Conservation (phyloP, 2,329 filamentous ascomycete genomes). For the Davidsoniella australis region DNA sequence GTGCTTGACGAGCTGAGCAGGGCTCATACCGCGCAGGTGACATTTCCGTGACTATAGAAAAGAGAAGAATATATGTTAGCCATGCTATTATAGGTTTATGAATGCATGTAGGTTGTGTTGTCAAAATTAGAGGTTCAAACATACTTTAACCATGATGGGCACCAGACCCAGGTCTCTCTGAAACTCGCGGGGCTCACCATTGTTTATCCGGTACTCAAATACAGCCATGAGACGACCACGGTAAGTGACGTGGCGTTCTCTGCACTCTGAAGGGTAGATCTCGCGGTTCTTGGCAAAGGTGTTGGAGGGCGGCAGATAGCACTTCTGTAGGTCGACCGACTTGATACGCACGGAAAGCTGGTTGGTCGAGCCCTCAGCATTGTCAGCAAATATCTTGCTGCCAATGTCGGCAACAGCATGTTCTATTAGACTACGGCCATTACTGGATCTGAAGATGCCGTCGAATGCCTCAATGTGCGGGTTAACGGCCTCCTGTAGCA, state of each 20-base stretch:
- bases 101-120: background rate
- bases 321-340: conserved; percentile 68
- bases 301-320: conserved; percentile 62
- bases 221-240: conserved; percentile 69
- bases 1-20: conserved; percentile 61
- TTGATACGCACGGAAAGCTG: conserved; percentile 61
- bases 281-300: conserved; percentile 72
- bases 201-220: conserved; percentile 74
- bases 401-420: conserved; percentile 79
- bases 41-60: conserved; percentile 62
- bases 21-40: conserved; percentile 73
- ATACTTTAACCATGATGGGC: conserved; percentile 82
- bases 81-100: background rate
- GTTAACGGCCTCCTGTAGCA: conserved; percentile 67
- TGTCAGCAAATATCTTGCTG: conserved; percentile 70
- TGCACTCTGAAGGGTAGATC: conserved; percentile 80
- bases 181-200: conserved; percentile 68
- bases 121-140: conserved; percentile 15
- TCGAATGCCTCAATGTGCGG: conserved; percentile 97
- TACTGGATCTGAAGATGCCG: conserved; percentile 44
- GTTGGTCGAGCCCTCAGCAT: conserved; percentile 47
- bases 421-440: conserved; percentile 32
- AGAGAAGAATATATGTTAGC: background rate
- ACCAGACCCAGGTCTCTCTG: conserved; percentile 74
- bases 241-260: conserved; percentile 86